These are phyloP conservation scores for Trichoderma arundinaceum DNA, from an alignment of 2,329 filamentous ascomycete genomes.

Conservation along the genomic window DNA sequence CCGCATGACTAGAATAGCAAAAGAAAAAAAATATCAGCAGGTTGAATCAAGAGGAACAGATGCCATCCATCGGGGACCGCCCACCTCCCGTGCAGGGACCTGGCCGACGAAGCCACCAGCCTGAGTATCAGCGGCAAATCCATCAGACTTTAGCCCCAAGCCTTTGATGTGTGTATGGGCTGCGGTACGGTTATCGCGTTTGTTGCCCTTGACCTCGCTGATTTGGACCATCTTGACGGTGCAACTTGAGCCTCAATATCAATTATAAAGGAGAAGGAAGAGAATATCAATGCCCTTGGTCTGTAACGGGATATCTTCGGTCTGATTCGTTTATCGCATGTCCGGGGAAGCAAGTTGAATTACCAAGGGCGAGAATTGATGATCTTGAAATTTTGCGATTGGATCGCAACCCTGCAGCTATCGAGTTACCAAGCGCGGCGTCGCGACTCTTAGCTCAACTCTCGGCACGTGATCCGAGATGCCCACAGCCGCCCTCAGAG, in stretches of 20 bases:
- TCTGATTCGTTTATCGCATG: slow-evolving; percentile 16
- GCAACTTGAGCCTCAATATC: neutral
- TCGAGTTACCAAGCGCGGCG: slow-evolving; percentile 38
- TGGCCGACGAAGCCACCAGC: slow-evolving; percentile 90
- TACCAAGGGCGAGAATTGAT: slow-evolving; percentile 9
- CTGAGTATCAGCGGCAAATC: slow-evolving; percentile 81
- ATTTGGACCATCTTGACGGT: slow-evolving; percentile 77
- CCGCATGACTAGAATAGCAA: slow-evolving; percentile 75
- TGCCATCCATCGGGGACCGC: slow-evolving; percentile 32
- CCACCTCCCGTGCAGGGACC: slow-evolving; percentile 82
- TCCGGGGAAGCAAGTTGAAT: neutral
- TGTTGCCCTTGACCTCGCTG: slow-evolving; percentile 92
- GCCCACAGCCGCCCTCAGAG: neutral
- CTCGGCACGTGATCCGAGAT: slow-evolving; percentile 39
- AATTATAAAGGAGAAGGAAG: neutral
- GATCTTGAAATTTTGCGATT: slow-evolving; percentile 46
- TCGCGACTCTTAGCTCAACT: slow-evolving; percentile 36
- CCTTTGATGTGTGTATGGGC: slow-evolving; percentile 98
- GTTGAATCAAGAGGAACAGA: neutral
- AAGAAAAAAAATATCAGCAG: neutral
- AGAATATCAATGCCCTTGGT: neutral
- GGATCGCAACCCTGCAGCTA: slow-evolving; percentile 40
- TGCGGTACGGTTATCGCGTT: slow-evolving; percentile 93
- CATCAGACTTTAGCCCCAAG: slow-evolving; percentile 84
- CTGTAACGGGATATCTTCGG: neutral